These are phyloP conservation scores for Prunus armeniaca DNA, from an alignment of 306 rosid genomes.

Conservation along the genomic window DNA sequence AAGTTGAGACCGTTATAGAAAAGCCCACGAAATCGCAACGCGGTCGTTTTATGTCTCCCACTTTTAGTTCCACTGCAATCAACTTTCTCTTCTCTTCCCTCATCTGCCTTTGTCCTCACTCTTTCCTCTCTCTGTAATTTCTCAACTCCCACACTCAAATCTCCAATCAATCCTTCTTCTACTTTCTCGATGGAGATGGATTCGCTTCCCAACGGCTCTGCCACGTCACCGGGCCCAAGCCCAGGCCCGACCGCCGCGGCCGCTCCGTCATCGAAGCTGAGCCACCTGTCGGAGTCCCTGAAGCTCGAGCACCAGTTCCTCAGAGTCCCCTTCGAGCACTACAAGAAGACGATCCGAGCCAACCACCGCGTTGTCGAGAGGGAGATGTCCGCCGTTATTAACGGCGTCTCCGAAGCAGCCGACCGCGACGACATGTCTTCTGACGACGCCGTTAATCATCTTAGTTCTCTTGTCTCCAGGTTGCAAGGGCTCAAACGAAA, in stretches of 20 bases:
- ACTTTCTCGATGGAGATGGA: conserved; percentile 41
- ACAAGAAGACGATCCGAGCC: conserved; percentile 91
- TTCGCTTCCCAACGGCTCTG: conserved; percentile 57
- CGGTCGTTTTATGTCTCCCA: neutral
- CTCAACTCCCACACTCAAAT: neutral
- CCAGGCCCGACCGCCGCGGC: conserved; percentile 14
- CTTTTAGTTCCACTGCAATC: neutral
- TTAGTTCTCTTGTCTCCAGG: conserved; percentile 78
- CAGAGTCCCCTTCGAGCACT: conserved; percentile 95
- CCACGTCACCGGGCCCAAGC: conserved; percentile 21
- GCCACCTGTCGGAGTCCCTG: conserved; percentile 60
- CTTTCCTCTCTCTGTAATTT: neutral
- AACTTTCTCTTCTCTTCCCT: neutral
- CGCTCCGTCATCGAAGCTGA: conserved; percentile 44
- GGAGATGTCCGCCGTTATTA: conserved; percentile 75
- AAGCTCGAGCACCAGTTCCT: conserved; percentile 95
- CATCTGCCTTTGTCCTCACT: neutral
- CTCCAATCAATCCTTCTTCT: neutral
- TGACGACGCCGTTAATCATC: conserved; percentile 70
- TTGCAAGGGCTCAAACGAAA: conserved; percentile 86
- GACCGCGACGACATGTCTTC: conserved; percentile 40
- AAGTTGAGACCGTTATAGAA: neutral
- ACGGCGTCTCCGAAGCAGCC: conserved; percentile 56
- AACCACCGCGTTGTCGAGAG: conserved; percentile 83
- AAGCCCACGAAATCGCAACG: neutral